Percentiles rank a stretch among this genome's conserved stretches.
phyloP scores from a whole-genome alignment of 1,284 basidiomycete species.

The Serendipita sp. region DNA sequence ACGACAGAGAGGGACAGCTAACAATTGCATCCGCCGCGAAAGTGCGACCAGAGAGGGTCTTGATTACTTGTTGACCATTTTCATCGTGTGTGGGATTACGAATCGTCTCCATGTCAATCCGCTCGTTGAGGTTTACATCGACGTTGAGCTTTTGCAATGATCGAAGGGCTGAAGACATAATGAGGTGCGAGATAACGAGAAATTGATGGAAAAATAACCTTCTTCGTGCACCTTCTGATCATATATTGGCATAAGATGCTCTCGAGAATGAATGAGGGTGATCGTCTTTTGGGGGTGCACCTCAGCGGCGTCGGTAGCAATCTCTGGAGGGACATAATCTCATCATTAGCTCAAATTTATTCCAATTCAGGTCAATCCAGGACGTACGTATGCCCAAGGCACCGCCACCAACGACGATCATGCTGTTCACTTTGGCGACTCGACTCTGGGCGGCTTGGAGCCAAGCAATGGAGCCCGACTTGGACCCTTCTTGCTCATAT shows the following conservation, averaged over 20 bases:
- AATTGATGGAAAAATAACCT: constrained; percentile 14
- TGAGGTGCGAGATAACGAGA: constrained; percentile 14
- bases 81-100: neutral
- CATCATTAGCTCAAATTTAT: neutral
- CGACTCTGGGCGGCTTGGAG: constrained; percentile 16
- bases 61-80: neutral
- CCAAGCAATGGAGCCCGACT: constrained; percentile 12
- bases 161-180: neutral
- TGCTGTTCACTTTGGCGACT: constrained; percentile 12
- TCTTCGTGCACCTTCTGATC: constrained; percentile 38
- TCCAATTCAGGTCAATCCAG: neutral
- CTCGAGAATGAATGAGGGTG: constrained; percentile 54
- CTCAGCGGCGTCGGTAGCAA: constrained; percentile 54
- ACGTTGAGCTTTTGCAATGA: constrained; percentile 23
- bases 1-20: constrained; percentile 16
- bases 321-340: constrained; percentile 27
- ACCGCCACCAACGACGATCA: constrained; percentile 25
- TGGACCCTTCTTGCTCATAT: constrained; percentile 13
- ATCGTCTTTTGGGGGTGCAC: constrained; percentile 43
- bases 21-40: neutral
- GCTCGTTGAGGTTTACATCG: constrained; percentile 24
- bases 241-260: constrained; percentile 44
- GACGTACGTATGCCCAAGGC: constrained; percentile 19
- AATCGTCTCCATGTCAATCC: constrained; percentile 19
- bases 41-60: neutral